Conservation (phyloP, 495 filamentous ascomycete genomes). For the Pseudoneurospora amorphoporcata region DNA sequence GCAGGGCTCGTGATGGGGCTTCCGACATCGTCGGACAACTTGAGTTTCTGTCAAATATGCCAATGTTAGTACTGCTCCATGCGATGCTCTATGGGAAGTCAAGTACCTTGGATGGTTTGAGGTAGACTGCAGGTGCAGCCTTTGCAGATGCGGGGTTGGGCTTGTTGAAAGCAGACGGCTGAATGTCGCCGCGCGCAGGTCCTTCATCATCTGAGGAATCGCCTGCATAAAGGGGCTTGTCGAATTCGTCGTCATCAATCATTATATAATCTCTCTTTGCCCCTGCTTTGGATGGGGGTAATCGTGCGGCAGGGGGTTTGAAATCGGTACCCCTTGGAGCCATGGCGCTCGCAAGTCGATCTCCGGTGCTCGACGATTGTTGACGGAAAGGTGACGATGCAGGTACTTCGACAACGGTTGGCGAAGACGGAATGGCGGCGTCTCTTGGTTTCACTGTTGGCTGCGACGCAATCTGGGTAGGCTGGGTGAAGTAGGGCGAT, state of each 20-base stretch:
- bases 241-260: slow-evolving; percentile 35
- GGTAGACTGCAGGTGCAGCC: not conserved
- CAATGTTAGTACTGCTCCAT: not conserved
- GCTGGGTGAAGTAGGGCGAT: slow-evolving; percentile 44
- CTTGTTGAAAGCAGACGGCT: slow-evolving; percentile 52
- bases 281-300: not conserved
- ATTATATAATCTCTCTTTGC: slow-evolving; percentile 25
- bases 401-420: slow-evolving; percentile 60
- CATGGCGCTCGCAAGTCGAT: slow-evolving; percentile 37
- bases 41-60: not conserved
- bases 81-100: not conserved
- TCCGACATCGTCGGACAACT: not conserved
- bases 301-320: slow-evolving; percentile 18
- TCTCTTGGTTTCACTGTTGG: slow-evolving; percentile 5
- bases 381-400: slow-evolving; percentile 55
- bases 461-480: slow-evolving; percentile 54
- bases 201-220: slow-evolving; percentile 36
- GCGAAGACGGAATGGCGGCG: slow-evolving; percentile 14
- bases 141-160: not conserved
- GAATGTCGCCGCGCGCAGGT: slow-evolving; percentile 51
- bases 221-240: slow-evolving; percentile 24
- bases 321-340: slow-evolving; percentile 38
- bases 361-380: slow-evolving; percentile 70
- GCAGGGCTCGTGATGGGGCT: slow-evolving; percentile 15
- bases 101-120: not conserved